Evolutionary conservation across 2,329 filamentous ascomycete species (phyloP).

Genomic region (Chrysoporthe austroafricana): DNA sequence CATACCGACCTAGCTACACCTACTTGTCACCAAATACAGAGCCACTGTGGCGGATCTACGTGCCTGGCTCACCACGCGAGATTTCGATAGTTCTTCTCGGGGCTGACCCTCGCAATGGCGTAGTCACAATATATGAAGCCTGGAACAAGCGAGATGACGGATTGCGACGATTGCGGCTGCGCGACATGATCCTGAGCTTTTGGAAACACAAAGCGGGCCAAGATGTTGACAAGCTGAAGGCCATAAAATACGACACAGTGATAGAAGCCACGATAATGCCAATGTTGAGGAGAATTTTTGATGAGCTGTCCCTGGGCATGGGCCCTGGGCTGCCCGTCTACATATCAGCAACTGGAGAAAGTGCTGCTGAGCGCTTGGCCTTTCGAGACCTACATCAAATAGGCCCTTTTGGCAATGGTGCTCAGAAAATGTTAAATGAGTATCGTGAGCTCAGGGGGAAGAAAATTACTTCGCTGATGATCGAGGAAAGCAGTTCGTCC

Average conservation of each 20-base stretch:
- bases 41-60: not conserved
- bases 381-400: not conserved
- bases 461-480: not conserved
- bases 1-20: not conserved
- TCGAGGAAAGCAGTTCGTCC: not conserved
- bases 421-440: conserved; percentile 9
- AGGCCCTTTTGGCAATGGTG: not conserved
- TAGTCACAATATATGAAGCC: not conserved
- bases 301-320: not conserved
- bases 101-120: not conserved
- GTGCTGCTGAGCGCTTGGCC: not conserved
- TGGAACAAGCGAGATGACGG: not conserved
- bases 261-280: not conserved
- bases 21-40: too few species aligned
- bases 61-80: not conserved
- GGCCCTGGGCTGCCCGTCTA: not conserved
- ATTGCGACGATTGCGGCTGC: not conserved
- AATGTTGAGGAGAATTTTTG: not conserved
- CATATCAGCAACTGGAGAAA: not conserved
- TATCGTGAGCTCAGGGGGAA: conserved; percentile 2
- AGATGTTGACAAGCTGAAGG: not conserved
- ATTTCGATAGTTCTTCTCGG: not conserved
- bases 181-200: conserved; percentile 16
- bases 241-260: conserved; percentile 2
- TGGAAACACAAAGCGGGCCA: not conserved